Evolutionary conservation across 768 basidiomycete genomes (phyloP).

Genomic region (Mycena albidolilacea): DNA sequence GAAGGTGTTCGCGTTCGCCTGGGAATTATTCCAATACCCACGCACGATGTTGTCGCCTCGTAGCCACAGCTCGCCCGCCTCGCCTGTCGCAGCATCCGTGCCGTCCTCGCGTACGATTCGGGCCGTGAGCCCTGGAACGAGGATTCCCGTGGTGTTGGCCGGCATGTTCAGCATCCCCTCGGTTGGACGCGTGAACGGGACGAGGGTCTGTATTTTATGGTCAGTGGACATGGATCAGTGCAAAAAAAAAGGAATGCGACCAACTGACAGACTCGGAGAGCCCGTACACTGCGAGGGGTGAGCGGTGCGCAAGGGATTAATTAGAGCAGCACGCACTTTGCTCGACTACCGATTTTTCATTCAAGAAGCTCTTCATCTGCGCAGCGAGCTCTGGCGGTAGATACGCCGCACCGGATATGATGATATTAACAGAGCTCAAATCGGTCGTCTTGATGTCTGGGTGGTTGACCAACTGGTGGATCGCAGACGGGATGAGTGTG

Average conservation of each 20-base stretch:
- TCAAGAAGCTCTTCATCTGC: slow-evolving; percentile 56
- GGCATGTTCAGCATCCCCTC: slow-evolving; percentile 58
- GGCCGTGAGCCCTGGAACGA: slow-evolving; percentile 76
- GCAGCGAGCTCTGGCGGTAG: slow-evolving; percentile 69
- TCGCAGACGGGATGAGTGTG: slow-evolving; percentile 71
- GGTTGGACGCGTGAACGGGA: slow-evolving; percentile 58
- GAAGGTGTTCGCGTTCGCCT: not conserved
- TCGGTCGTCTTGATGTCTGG: slow-evolving; percentile 65
- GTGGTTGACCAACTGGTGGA: slow-evolving; percentile 76
- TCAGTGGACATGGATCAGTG: not conserved
- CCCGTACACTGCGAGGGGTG: slow-evolving; percentile 68
- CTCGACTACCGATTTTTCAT: slow-evolving; percentile 49
- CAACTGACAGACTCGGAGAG: slow-evolving; percentile 76
- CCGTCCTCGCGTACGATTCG: slow-evolving; percentile 75
- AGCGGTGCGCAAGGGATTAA: not conserved
- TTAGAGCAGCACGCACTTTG: slow-evolving; percentile 58
- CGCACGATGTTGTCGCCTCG: slow-evolving; percentile 67
- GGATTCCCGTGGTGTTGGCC: slow-evolving; percentile 61
- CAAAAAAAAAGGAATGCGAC: not conserved
- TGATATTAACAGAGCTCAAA: slow-evolving; percentile 61
- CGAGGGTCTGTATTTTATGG: slow-evolving; percentile 64
- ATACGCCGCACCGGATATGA: slow-evolving; percentile 76
- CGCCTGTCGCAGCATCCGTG: slow-evolving; percentile 65
- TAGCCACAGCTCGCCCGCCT: slow-evolving; percentile 78
- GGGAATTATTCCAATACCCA: slow-evolving; percentile 69